Percentiles rank a stretch among this genome's conserved stretches.
Evolutionary conservation across 306 rosid genomes (phyloP).

Genomic region (Coriaria nepalensis): DNA sequence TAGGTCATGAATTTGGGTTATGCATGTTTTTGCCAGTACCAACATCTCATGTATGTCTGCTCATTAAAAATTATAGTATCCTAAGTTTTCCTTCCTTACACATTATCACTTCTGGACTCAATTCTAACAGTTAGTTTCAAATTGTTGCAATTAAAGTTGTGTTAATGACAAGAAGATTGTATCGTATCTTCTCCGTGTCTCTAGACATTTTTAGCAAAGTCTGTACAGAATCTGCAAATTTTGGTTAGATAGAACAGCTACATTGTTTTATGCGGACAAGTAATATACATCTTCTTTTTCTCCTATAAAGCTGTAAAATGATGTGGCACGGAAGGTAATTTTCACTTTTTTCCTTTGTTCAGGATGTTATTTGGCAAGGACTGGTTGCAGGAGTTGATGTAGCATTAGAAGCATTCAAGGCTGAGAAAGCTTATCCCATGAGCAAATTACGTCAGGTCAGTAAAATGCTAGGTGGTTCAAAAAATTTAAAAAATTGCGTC

Average conservation of each 20-base stretch:
- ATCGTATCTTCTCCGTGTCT: no score
- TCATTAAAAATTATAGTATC: slow-evolving; percentile 6
- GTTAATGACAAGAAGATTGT: no score
- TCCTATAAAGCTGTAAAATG: background rate
- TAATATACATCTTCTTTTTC: background rate
- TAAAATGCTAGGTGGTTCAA: slow-evolving; percentile 8
- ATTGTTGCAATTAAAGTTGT: no score
- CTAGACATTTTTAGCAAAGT: no score
- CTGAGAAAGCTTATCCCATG: slow-evolving; percentile 69
- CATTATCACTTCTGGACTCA: no score
- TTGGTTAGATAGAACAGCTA: no score
- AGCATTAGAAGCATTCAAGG: slow-evolving; percentile 71
- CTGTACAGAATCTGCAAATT: no score
- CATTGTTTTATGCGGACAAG: no score
- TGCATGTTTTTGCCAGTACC: slow-evolving; percentile 98
- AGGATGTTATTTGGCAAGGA: slow-evolving; percentile 97
- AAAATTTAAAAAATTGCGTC: slow-evolving; percentile 5
- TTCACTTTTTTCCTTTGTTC: slow-evolving; percentile 7
- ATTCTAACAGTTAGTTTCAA: no score
- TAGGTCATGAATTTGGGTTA: slow-evolving; percentile 71
- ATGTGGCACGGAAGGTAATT: no score
- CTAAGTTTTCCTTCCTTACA: slow-evolving; percentile 7
- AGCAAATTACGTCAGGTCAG: slow-evolving; percentile 58
- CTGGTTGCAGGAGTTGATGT: slow-evolving; percentile 62
- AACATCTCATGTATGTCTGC: slow-evolving; percentile 42